Conservation (phyloP, 768 basidiomycete genomes). For the Clitopilus passeckerianus region DNA sequence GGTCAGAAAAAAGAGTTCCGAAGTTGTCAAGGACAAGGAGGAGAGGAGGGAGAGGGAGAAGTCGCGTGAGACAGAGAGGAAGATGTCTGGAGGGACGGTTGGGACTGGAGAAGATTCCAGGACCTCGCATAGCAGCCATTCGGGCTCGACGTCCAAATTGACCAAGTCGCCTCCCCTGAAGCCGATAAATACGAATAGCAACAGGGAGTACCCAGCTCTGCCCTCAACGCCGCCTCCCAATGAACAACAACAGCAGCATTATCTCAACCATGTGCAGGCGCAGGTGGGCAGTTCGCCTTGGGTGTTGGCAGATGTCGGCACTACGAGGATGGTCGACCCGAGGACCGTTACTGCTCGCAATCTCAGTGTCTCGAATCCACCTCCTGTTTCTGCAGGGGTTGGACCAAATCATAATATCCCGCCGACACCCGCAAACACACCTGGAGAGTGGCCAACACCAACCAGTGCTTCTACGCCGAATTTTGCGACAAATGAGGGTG, state of each 20-base stretch:
- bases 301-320: slow-evolving; percentile 48
- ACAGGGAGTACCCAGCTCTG: slow-evolving; percentile 4
- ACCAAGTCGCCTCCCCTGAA: slow-evolving; percentile 68
- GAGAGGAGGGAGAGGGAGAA: slow-evolving; percentile 43
- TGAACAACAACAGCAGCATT: slow-evolving; percentile 32
- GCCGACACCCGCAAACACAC: slow-evolving; percentile 28
- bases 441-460: not conserved
- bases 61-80: slow-evolving; percentile 38
- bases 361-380: slow-evolving; percentile 11
- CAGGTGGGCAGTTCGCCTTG: slow-evolving; percentile 52
- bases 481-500: not conserved
- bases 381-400: slow-evolving; percentile 49
- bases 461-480: slow-evolving; percentile 27
- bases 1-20: slow-evolving; percentile 77
- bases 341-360: not conserved
- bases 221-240: slow-evolving; percentile 50
- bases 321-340: not conserved
- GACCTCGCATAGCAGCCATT: slow-evolving; percentile 55
- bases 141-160: slow-evolving; percentile 47
- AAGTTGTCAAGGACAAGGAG: slow-evolving; percentile 63
- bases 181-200: slow-evolving; percentile 35
- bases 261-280: slow-evolving; percentile 21
- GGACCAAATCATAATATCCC: slow-evolving; percentile 44
- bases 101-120: slow-evolving; percentile 47
- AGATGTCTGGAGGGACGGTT: slow-evolving; percentile 19